Percentiles rank a stretch among this genome's conserved stretches.
Conservation (phyloP, 306 rosid genomes). For the Canavalia gladiata region DNA sequence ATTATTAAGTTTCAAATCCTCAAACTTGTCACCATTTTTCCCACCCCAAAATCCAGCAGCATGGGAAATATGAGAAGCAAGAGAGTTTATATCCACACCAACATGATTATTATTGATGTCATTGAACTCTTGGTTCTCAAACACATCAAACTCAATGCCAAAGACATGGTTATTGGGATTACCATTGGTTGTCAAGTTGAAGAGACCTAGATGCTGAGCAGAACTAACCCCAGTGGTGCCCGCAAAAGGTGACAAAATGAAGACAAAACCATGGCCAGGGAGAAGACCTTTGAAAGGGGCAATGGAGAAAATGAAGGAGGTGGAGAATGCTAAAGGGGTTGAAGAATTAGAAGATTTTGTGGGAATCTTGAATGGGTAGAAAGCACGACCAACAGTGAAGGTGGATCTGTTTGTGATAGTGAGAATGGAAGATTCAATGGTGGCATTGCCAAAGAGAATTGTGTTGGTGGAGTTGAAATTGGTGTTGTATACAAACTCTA, state of each 20-base stretch:
- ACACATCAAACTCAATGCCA: conserved; percentile 65
- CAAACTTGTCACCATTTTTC: conserved; percentile 40
- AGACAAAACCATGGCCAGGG: conserved; percentile 64
- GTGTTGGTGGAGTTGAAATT: conserved; percentile 60
- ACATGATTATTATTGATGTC: conserved; percentile 63
- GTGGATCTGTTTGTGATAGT: conserved; percentile 55
- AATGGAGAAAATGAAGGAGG: conserved; percentile 67
- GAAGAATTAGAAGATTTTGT: conserved; percentile 48
- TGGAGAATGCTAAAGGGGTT: conserved; percentile 52
- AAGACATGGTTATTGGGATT: conserved; percentile 55
- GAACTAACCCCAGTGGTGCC: conserved; percentile 55
- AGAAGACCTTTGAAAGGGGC: conserved; percentile 46
- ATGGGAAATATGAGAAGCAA: conserved; percentile 50
- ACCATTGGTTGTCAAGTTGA: conserved; percentile 61
- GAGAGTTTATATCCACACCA: conserved; percentile 61
- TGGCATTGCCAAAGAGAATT: conserved; percentile 53
- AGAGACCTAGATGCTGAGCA: conserved; percentile 61
- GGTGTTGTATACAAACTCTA: conserved; percentile 63
- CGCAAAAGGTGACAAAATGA: conserved; percentile 53
- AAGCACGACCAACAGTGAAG: conserved; percentile 62
- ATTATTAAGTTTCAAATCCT: conserved; percentile 51
- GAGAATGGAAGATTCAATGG: conserved; percentile 58
- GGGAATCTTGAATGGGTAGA: conserved; percentile 59
- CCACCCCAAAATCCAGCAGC: conserved; percentile 62
- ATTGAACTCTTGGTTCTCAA: conserved; percentile 62